These are phyloP conservation scores for Kockiozyma suomiensis DNA, from an alignment of 805 yeast genomes.

Conservation along the genomic window DNA sequence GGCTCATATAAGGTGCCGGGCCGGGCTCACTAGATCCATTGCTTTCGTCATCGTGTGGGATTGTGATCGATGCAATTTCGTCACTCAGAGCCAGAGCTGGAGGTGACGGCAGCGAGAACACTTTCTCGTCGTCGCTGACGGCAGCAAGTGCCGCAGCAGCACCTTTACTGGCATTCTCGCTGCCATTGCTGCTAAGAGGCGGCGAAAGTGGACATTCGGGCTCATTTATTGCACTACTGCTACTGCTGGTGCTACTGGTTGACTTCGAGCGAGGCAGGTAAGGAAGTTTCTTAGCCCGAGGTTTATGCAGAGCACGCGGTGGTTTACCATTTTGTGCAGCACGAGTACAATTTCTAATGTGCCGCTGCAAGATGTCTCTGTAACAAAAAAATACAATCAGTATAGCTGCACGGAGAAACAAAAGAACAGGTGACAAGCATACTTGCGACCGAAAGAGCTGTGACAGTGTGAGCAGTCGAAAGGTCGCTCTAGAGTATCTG, in stretches of 20 bases:
- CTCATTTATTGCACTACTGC: no score
- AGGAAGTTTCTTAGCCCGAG: constrained; percentile 2
- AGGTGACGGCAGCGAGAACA: constrained; percentile 1
- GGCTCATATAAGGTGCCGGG: constrained; percentile 1
- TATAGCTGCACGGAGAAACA: no score
- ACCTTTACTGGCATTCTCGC: constrained; percentile 2
- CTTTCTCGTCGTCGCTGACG: background rate
- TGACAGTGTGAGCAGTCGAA: constrained; percentile 43
- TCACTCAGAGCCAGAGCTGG: background rate
- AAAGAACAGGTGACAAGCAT: background rate
- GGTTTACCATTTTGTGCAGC: background rate
- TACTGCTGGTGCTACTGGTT: background rate
- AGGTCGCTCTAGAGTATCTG: constrained; percentile 72
- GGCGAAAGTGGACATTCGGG: constrained; percentile 7
- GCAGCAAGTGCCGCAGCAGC: constrained; percentile 5
- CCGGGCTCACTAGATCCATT: background rate
- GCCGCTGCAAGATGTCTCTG: constrained; percentile 11
- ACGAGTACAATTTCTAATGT: constrained; percentile 4
- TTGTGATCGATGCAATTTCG: constrained; percentile 4
- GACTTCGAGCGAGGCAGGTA: background rate
- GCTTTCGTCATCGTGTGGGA: background rate
- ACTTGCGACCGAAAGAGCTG: constrained; percentile 30
- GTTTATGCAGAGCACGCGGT: background rate
- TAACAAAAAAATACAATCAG: no score
- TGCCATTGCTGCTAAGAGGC: constrained; percentile 11